Percentiles rank a stretch among this genome's conserved stretches.
phyloP scores from a whole-genome alignment of 345 rosid species.

The Trapa bicornis region DNA sequence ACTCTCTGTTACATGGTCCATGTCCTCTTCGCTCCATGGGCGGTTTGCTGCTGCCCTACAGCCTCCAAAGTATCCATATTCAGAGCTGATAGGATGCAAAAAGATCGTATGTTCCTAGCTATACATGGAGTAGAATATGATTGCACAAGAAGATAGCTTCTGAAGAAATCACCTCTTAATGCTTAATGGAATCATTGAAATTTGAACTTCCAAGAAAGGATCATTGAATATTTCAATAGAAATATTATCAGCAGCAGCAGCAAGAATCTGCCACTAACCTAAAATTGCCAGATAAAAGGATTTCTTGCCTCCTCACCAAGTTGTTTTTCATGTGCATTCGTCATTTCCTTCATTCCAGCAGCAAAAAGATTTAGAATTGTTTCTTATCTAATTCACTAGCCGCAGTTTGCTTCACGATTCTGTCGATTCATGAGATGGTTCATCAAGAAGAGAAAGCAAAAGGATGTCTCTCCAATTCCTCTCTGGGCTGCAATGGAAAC shows the following conservation, averaged over 20 bases:
- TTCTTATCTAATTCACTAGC: slow-evolving; percentile 53
- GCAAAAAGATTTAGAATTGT: slow-evolving; percentile 69
- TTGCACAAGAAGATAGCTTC: too few species aligned
- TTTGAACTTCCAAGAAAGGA: too few species aligned
- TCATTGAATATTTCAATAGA: not conserved
- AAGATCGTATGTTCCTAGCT: not conserved
- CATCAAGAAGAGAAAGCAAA: slow-evolving; percentile 29
- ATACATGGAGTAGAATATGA: not conserved
- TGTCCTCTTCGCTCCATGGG: slow-evolving; percentile 65
- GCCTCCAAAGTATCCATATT: slow-evolving; percentile 24
- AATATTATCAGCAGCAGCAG: not conserved
- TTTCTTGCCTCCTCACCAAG: slow-evolving; percentile 30
- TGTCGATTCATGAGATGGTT: slow-evolving; percentile 16
- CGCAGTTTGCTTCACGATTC: slow-evolving; percentile 42
- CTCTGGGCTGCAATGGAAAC: slow-evolving; percentile 80
- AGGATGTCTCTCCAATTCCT: slow-evolving; percentile 75
- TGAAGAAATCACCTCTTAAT: not conserved
- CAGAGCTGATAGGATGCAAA: too few species aligned
- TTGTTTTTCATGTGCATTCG: slow-evolving; percentile 39
- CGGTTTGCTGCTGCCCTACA: slow-evolving; percentile 44
- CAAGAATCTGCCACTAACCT: not conserved
- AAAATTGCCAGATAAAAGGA: not conserved
- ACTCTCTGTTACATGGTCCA: slow-evolving; percentile 49
- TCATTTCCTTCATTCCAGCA: slow-evolving; percentile 74
- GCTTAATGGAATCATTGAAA: not conserved